phyloP scores from a whole-genome alignment of 1,139 yeast genomes.

The Scheffersomyces cryptocercus region DNA sequence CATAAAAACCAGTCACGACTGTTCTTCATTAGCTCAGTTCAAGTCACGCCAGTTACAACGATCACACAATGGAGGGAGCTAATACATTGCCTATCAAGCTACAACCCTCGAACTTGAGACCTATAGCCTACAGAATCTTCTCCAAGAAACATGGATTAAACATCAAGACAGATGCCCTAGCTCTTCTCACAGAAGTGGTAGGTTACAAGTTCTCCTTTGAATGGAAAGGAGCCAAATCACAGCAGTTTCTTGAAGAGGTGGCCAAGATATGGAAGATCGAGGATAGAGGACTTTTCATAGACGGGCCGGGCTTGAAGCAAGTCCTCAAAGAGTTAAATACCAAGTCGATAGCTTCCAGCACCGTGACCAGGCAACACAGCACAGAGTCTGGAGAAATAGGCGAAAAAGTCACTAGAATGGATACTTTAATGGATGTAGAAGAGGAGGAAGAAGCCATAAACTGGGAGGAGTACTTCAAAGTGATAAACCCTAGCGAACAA shows the following conservation, averaged over 20 bases:
- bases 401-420: slow-evolving; percentile 27
- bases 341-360: background rate
- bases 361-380: slow-evolving; percentile 1
- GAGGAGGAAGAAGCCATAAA: slow-evolving; percentile 34
- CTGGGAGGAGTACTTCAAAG: slow-evolving; percentile 74
- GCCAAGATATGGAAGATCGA: slow-evolving; percentile 87
- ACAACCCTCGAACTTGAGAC: slow-evolving; percentile 81
- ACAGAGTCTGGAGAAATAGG: slow-evolving; percentile 5
- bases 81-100: slow-evolving; percentile 63
- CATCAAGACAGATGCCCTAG: slow-evolving; percentile 82
- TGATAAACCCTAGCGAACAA: slow-evolving; percentile 66
- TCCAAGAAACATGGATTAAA: slow-evolving; percentile 93
- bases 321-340: slow-evolving; percentile 58
- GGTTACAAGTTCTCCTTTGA: slow-evolving; percentile 80
- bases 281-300: slow-evolving; percentile 83
- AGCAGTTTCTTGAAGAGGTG: slow-evolving; percentile 71
- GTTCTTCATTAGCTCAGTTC: background rate
- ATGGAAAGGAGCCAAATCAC: slow-evolving; percentile 76
- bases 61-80: slow-evolving; percentile 6
- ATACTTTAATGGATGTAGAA: slow-evolving; percentile 23
- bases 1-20: too few relatives aligned
- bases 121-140: slow-evolving; percentile 83
- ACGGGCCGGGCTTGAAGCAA: slow-evolving; percentile 65
- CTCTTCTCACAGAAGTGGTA: slow-evolving; percentile 66
- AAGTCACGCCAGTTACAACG: background rate